Evolutionary conservation across 257 asterid species (phyloP).

Genomic region (Solanum paucissectum): DNA sequence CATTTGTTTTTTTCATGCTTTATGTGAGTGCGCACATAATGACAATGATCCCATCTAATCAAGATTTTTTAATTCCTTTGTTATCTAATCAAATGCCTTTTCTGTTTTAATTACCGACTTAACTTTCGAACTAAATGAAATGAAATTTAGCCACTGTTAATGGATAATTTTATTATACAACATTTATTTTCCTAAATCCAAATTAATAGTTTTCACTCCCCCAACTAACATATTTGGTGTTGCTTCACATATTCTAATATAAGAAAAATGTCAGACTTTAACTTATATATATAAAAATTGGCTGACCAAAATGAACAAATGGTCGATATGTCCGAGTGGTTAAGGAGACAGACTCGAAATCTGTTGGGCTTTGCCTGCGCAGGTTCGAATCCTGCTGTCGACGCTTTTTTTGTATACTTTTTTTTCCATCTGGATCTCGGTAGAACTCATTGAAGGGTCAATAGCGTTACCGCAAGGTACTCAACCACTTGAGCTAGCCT

Average conservation of each 20-base stretch:
- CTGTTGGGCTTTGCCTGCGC: slow-evolving; percentile 65
- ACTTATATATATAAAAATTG: neutral
- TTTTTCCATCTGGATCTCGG: neutral
- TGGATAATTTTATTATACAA: neutral
- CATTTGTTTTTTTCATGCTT: neutral
- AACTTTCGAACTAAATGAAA: neutral
- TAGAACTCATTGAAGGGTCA: too few relatives aligned
- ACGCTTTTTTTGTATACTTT: neutral
- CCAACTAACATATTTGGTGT: neutral
- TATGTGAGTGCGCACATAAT: neutral
- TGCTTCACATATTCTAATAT: neutral
- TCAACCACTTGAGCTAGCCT: neutral
- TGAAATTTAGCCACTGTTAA: neutral
- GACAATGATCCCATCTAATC: neutral
- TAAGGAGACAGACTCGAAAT: slow-evolving; percentile 59
- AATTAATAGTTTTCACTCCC: neutral
- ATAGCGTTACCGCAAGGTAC: too few relatives aligned
- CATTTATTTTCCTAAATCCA: neutral
- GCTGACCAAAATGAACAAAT: rapidly evolving
- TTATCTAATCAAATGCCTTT: neutral
- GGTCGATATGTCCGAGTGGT: slow-evolving; percentile 57
- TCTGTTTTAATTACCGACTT: neutral
- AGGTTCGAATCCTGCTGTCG: slow-evolving; percentile 62
- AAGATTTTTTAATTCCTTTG: neutral
- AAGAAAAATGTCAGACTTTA: too few relatives aligned